Base-by-base conservation (phyloP, 2,329 filamentous ascomycete species). In the Trematosphaeria pertusa region DNA sequence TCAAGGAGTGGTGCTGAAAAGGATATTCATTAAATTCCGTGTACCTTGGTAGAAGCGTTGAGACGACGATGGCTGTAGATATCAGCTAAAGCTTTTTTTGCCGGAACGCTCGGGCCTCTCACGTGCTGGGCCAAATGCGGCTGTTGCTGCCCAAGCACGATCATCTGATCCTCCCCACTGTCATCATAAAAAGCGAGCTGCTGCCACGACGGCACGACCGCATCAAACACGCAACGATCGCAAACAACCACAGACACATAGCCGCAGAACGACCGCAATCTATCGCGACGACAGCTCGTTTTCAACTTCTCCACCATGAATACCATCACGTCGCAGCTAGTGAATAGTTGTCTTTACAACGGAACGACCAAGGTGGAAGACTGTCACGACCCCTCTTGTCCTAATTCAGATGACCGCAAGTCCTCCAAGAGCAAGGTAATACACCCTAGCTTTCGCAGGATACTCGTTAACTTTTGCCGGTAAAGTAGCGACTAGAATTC, bases 341-440 rank as follows among this genome's bases (percentile, higher is more conserved):
- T n/a, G 7, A 38, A 38, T 14, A 28, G 21, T 26, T 38, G 22
- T 24, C 20, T 38, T 38, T 38, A 38, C 14, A 38, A 28, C 14
- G 14, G 22, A 38, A 26, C 14, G 11, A 38, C 36, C 14, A 28
- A 38, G 36, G 21, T 38, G 12, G 36, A 38, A 38, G 36, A 38
- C 21, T 38, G 22, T 28, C 14, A 30, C 14, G 14, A 38, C 12
- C 21, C 36, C 14, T 38, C 21, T 38, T 38, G 14, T 38, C 14
- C 21, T 38, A 38, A 38, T 28, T 38, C 14, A 28, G 36, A 26
- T 38, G 11, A 38, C 21, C 18, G 28, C 17, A 38, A 38, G 21
- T 38, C 14, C 36, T 38, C 36, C 11, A 37, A 15, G 11, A 38
- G 22, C 22, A 28, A 38, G 6, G 20, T 38, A 38, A 14, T 38